Evolutionary conservation across 1,284 basidiomycete species (phyloP), one percentile per base, ranked within the genome.

Genomic region (Trametes hirsuta): DNA sequence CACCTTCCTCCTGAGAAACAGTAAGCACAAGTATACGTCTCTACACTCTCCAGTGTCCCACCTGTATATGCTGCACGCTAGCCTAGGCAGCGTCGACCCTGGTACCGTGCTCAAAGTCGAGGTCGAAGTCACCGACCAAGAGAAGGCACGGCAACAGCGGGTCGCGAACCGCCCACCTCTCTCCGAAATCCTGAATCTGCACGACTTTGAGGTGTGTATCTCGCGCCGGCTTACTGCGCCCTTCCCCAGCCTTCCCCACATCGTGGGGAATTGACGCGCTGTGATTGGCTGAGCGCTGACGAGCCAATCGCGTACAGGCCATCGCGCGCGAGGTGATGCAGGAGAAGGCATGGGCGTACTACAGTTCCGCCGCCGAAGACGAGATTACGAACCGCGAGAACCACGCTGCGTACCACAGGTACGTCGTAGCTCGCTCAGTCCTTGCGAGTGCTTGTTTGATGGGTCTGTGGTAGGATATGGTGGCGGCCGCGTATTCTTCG

Each of bases 311-410:
- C 45, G 30, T 42, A 11, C 61, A 90, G 86, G 82, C 86, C 35
- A 85, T 95, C 50, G 93, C 91, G 8, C 84, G 82, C 69, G 75
- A 79, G 61, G 86, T 91, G 8, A 87, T 96, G 81, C 79, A 85
- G 0, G 84, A 87, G 55, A 90, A 91, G 69, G 92, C 91, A 0
- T 95, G 94, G 94, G 93, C 93, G 24, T 96, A 95, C 74, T 95
- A 94, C 71, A 89, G 87, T 36, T 92, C 89, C 15, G 94, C 93
- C 12, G 87, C 93, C 11, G 93, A 95, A 70, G 93, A 95, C 69
- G 93, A 95, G 74, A 91, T 94, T 67, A 95, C 90, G 37, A 85
- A 84, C 74, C 82, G 95, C 24, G 95, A 98, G 75, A 97, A 97
- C 71, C 90, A 91, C 59, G 82, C 86, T 49, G 94, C 93, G 0